A percentile compares a stretch with the other conserved stretches of the same genome.
Conservation (phyloP, 1,139 yeast genomes). For the Magnusiomyces paraingens region DNA sequence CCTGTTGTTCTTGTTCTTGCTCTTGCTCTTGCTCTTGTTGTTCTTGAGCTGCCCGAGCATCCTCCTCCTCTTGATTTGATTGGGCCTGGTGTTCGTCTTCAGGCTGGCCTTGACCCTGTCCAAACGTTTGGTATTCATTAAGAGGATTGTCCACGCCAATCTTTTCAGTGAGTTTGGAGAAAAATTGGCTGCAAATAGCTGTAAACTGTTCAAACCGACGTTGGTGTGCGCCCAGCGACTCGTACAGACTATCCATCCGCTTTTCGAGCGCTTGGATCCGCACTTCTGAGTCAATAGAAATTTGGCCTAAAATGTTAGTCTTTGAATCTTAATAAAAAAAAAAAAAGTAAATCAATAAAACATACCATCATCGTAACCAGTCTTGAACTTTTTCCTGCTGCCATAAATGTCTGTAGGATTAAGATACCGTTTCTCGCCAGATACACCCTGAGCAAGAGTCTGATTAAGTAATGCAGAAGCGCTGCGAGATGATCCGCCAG, state of each 20-base stretch:
- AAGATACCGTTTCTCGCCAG: background rate
- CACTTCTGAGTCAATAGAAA: background rate
- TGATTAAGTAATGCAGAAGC: too few species aligned
- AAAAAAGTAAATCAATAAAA: background rate
- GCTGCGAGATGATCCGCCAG: too few species aligned
- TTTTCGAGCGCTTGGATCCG: constrained; percentile 2
- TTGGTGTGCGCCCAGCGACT: background rate
- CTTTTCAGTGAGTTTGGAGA: background rate
- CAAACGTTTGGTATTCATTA: background rate
- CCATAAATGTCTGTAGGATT: constrained; percentile 1
- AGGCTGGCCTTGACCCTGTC: constrained; percentile 19
- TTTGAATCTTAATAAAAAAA: background rate
- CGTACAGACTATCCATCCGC: background rate
- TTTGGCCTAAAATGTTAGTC: background rate
- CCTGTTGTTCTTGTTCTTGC: constrained; percentile 12
- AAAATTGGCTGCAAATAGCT: background rate
- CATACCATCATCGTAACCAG: constrained; percentile 1
- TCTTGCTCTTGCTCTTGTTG: background rate
- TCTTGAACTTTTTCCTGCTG: constrained; percentile 1
- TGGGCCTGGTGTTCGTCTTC: constrained; percentile 27
- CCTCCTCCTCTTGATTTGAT: too few species aligned
- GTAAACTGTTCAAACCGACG: constrained; percentile 1
- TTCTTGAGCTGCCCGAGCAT: background rate
- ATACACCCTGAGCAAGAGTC: background rate
- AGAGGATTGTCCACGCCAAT: background rate